Conservation (phyloP, 441 rosid species). For the Syzygium syzygioides region DNA sequence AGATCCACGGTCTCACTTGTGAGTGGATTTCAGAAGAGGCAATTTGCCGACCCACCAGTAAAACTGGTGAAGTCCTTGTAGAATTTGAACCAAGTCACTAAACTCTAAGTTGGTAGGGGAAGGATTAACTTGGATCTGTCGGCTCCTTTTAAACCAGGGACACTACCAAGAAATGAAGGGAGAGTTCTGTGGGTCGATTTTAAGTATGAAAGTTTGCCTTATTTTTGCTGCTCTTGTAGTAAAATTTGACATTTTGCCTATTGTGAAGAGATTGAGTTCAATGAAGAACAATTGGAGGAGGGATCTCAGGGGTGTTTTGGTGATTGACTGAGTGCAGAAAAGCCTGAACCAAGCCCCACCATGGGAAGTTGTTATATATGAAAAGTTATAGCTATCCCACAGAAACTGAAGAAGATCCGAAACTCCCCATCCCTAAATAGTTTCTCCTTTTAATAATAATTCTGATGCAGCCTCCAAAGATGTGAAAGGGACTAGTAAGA, state of each 20-base stretch:
- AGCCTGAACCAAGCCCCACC: background rate
- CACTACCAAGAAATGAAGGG: background rate
- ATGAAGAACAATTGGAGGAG: background rate
- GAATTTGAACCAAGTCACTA: too few species aligned
- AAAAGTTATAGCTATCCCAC: background rate
- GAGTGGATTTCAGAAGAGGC: background rate
- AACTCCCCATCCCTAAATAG: background rate
- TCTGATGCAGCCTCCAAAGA: background rate
- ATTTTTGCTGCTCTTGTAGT: background rate
- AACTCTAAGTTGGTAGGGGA: background rate
- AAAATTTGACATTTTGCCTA: background rate
- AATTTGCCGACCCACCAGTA: background rate
- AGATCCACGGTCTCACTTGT: background rate
- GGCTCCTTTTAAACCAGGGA: background rate
- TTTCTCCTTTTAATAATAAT: background rate
- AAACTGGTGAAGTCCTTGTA: background rate
- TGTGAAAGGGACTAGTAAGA: background rate
- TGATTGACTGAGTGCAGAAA: background rate
- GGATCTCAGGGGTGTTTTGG: background rate
- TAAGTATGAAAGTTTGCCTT: background rate
- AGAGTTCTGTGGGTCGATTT: background rate
- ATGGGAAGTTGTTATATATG: background rate
- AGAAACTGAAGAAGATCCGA: background rate
- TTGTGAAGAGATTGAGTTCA: background rate
- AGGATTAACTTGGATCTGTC: background rate